These are phyloP conservation scores for Kokia cookei DNA, from an alignment of 441 rosid species.

Conservation along the genomic window DNA sequence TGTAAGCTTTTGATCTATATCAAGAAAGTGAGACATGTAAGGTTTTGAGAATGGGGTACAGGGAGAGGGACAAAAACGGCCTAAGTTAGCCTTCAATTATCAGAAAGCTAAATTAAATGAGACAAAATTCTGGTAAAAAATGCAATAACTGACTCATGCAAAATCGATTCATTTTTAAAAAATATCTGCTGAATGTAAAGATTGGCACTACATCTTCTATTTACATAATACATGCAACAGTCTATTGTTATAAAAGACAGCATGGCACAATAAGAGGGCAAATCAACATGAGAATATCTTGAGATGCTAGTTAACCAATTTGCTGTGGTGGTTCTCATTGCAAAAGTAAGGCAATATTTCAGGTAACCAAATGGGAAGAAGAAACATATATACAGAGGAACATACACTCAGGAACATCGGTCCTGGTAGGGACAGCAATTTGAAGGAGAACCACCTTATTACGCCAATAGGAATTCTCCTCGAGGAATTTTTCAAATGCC, in stretches of 20 bases:
- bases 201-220: not conserved
- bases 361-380: not conserved
- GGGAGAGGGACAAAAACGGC: not conserved
- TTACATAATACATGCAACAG: not conserved
- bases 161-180: not conserved
- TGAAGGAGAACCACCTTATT: conserved; percentile 77
- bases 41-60: not conserved
- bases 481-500: conserved; percentile 79
- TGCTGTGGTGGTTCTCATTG: not conserved
- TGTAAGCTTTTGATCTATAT: conserved; percentile 65
- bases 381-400: not conserved
- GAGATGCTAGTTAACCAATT: not conserved
- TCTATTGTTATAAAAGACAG: not conserved
- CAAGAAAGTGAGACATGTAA: not conserved
- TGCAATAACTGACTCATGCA: not conserved
- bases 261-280: not conserved
- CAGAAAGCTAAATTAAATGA: not conserved
- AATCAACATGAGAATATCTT: not conserved
- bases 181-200: not conserved
- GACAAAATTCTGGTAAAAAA: not conserved
- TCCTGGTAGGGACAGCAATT: conserved; percentile 83
- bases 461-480: conserved; percentile 74
- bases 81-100: not conserved
- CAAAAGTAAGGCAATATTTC: not conserved
- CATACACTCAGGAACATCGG: conserved; percentile 77